phyloP scores from a whole-genome alignment of 2,329 filamentous ascomycete species.

The Periglandula ipomoeae region DNA sequence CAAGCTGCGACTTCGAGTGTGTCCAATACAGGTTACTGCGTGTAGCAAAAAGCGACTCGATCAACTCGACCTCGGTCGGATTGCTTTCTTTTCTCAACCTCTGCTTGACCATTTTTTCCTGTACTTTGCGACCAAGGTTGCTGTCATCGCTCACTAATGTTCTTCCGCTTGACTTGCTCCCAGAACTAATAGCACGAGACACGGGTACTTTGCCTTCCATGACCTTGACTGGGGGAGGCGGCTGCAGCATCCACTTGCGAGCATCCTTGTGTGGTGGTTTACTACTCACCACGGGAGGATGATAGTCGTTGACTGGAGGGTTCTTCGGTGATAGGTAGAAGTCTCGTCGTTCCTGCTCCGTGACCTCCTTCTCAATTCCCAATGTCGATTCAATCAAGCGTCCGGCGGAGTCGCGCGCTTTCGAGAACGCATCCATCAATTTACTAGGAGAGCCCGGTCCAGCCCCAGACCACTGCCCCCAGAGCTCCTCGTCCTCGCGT shows the following conservation, averaged over 20 bases:
- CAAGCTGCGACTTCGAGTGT: conserved; percentile 26
- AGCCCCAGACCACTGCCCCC: conserved; percentile 43
- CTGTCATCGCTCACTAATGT: conserved; percentile 33
- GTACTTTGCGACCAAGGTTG: conserved; percentile 32
- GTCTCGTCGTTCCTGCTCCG: conserved; percentile 44
- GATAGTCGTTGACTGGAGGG: conserved; percentile 76
- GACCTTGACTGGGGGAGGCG: conserved; percentile 77
- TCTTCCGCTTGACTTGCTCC: conserved; percentile 38
- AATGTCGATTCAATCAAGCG: conserved; percentile 44
- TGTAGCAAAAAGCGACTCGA: conserved; percentile 30
- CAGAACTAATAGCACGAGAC: conserved; percentile 50
- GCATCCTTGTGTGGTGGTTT: conserved; percentile 60
- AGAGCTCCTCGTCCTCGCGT: conserved; percentile 78
- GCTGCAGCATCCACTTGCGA: conserved; percentile 86
- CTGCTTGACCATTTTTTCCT: conserved; percentile 37
- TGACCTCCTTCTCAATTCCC: conserved; percentile 41
- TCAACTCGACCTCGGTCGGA: conserved; percentile 34
- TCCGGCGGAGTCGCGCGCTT: conserved; percentile 47
- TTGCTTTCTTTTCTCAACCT: conserved; percentile 33
- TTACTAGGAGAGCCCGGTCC: conserved; percentile 41
- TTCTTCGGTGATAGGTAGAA: conserved; percentile 54
- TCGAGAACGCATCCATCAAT: conserved; percentile 48
- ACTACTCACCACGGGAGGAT: conserved; percentile 75
- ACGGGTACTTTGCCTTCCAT: conserved; percentile 81
- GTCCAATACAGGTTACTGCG: conserved; percentile 22